Evolutionary conservation across 768 basidiomycete genomes (phyloP).

Genomic region (Polyporus arcularius): DNA sequence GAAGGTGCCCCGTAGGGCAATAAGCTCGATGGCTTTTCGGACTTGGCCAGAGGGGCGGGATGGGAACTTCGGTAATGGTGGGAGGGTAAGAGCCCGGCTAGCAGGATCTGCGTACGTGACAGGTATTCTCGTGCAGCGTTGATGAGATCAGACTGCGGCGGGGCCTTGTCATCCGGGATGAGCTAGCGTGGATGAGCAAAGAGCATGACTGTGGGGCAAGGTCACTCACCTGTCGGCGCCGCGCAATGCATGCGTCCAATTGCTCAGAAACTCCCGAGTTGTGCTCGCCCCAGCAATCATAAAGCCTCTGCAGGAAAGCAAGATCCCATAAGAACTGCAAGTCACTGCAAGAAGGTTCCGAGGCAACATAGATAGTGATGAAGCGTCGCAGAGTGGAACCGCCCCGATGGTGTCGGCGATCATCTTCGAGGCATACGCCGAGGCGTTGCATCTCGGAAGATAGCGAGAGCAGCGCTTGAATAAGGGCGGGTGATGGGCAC

Average conservation of each 20-base stretch:
- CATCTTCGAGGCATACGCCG: conserved; percentile 44
- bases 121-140: conserved; percentile 43
- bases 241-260: conserved; percentile 2
- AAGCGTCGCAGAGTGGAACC: conserved; percentile 24
- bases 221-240: conserved; percentile 9
- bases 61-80: conserved; percentile 13
- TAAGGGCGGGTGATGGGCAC: conserved; percentile 54
- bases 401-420: conserved; percentile 1
- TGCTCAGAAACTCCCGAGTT: neutral
- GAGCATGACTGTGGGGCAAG: neutral
- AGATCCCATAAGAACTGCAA: conserved; percentile 20
- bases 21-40: conserved; percentile 39
- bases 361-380: neutral
- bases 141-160: conserved; percentile 3
- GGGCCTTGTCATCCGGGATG: neutral
- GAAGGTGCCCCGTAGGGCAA: conserved; percentile 55
- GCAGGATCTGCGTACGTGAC: conserved; percentile 58
- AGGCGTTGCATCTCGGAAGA: conserved; percentile 57
- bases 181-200: neutral
- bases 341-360: neutral
- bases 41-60: conserved; percentile 4
- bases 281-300: conserved; percentile 11
- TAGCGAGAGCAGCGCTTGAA: conserved; percentile 56
- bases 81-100: conserved; percentile 57
- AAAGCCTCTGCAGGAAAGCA: conserved; percentile 17